Base-by-base conservation (phyloP, 352 stramenopile genomes). In the Phytophthora pseudosyringae region DNA sequence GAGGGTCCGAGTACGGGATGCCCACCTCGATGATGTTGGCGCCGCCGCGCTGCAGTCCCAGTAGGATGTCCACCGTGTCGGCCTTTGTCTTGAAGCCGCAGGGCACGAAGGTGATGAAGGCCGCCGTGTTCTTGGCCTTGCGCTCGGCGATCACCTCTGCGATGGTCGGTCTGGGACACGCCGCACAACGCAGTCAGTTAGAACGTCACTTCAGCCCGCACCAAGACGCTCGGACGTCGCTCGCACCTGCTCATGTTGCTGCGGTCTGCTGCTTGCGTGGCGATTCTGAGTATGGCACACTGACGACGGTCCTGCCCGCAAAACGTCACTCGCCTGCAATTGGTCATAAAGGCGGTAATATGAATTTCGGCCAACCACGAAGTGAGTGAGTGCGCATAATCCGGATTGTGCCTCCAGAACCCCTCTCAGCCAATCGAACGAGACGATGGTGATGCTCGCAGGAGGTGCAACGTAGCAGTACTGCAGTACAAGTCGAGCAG, bases 1-100 rank as follows among this genome's bases (percentile, higher is more conserved):
- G 95, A 28, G 98, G 98, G 78, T 99, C 98, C 51, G 97, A 99
- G 90, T 99, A 99, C 26, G 98, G 98, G 9, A 99, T 89, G 28
- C 97, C 97, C 28, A 94, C 82, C 73, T 96, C 98, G 57, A 99
- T 99, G 49, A 99, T 90, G 57, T 98, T 91, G 25, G 97, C 92
- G 40, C 98, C 98, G 43, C 97, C 97, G 48, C 95, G 90, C 83
- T 99, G 86, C 67, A 99, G 93, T 25, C 90, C 97, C 32, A 99
- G 78, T 31, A 99, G 73, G 48, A 99, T 95, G 9, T 97, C 81
- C 44, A 98, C 95, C 5, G 98, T 99, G 81, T 99, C 96, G 69
- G 87, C 84, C 73, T 88, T 93, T 39, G 67, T 91, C 66, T 98
- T 98, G 81, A 95, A 99, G 45, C 94, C 97, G 58, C 96, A 98